Base-by-base conservation (phyloP, 306 rosid genomes). In the Vigna nakashimae region DNA sequence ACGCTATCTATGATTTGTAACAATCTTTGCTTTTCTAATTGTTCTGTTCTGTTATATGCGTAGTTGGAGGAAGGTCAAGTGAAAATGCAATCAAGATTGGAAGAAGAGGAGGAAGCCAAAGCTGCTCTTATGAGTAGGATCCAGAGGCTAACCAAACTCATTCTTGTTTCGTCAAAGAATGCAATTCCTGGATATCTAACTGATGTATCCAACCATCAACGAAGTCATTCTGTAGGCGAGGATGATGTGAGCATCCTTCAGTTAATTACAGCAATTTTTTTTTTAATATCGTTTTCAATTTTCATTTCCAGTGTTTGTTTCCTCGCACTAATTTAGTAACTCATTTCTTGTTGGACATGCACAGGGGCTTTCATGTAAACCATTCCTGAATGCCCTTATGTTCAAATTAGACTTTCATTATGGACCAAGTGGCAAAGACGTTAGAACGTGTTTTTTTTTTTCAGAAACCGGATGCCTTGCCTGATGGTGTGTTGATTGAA, bases 51-150 rank as follows among this genome's bases (percentile, higher is more conserved):
- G 55, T 77, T 52, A 43, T 69, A 32, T 26, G 77, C 76, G 79
- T 82, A 96, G 99, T 84, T 96, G 87, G 97, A 96, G 86, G 98
- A 91, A 90, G 99, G 98, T 84, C 99, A 96, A 83, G 96, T 90
- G 36, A 96, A 96, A 87, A 91, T 96, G 99, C 99, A 90, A 76
- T 96, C 96, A 69, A 91, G 99, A 88, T 84, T 96, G 75, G 99
- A 96, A 89, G 99, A 96, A 79, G 99, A 96, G 84, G 99, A 96
- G 85, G 99, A 96, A 30, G 99, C 98, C 65, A 96, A 96, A 88
- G 98, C 90, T 85, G 98, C 98, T 87, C 97, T 96, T 60, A 82
- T 91, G 98, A 96, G 99, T 90, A 91, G 99, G 88, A 96, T 96
- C 80, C 99, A 96, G 86, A 86, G 99, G 86, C 90, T 96, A 71